Evolutionary conservation across 371 early-diverging fungal species (phyloP).

Genomic region (Parasitella parasitica): DNA sequence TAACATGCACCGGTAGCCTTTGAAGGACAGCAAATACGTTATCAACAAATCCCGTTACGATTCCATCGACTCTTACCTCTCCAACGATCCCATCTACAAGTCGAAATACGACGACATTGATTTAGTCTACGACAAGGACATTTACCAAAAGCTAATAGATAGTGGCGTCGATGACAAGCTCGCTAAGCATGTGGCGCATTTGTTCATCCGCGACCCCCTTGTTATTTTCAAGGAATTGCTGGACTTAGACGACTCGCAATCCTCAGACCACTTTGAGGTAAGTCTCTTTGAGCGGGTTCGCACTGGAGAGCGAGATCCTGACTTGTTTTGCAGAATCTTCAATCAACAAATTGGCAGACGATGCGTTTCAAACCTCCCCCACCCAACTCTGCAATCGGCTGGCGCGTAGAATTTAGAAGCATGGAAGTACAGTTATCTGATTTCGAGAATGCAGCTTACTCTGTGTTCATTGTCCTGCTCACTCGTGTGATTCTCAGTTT

Average conservation of each 20-base stretch:
- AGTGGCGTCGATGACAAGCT: slow-evolving; percentile 87
- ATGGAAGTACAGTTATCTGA: slow-evolving; percentile 99
- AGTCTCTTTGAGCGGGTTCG: too few species aligned
- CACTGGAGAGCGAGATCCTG: too few species aligned
- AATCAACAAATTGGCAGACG: slow-evolving; percentile 99
- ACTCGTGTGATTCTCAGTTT: slow-evolving; percentile 90
- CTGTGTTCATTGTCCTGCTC: slow-evolving; percentile 91
- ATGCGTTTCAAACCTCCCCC: slow-evolving; percentile 99
- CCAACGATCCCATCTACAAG: slow-evolving; percentile 73
- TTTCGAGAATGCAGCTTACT: slow-evolving; percentile 97
- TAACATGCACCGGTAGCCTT: slow-evolving; percentile 50
- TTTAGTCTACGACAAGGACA: slow-evolving; percentile 80
- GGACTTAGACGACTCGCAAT: slow-evolving; percentile 78
- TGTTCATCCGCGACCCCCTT: slow-evolving; percentile 98
- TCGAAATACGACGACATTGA: slow-evolving; percentile 95
- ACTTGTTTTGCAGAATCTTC: slow-evolving; percentile 92
- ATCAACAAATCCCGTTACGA: slow-evolving; percentile 98
- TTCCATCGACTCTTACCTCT: slow-evolving; percentile 92
- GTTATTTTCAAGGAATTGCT: slow-evolving; percentile 92
- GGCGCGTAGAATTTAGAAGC: slow-evolving; percentile 98
- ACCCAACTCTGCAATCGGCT: slow-evolving; percentile 83
- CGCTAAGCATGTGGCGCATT: slow-evolving; percentile 93
- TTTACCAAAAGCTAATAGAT: slow-evolving; percentile 69
- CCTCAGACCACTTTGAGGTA: slow-evolving; percentile 96
- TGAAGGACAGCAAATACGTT: slow-evolving; percentile 66